These are phyloP conservation scores for Arabidopsis arenosa DNA, from an alignment of 345 rosid species.

Conservation along the genomic window DNA sequence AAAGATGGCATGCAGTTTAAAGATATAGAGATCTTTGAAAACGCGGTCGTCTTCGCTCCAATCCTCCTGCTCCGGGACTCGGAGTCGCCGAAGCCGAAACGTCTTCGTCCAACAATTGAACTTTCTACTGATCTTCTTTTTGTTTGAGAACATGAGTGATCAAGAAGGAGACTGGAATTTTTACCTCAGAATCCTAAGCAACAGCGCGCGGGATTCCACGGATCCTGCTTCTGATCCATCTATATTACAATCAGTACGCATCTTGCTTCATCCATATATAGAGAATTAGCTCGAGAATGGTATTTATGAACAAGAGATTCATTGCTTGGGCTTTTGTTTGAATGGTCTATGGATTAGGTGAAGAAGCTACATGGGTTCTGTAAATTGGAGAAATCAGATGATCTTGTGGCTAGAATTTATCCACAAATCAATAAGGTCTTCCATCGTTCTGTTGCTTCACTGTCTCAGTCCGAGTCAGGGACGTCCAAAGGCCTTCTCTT, in stretches of 20 bases:
- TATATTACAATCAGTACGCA: slow-evolving; percentile 67
- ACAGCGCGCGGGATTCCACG: slow-evolving; percentile 73
- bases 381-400: slow-evolving; percentile 72
- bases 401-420: slow-evolving; percentile 84
- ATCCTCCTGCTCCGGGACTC: slow-evolving; percentile 7
- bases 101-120: slow-evolving; percentile 8
- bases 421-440: slow-evolving; percentile 82
- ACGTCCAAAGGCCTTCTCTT: slow-evolving; percentile 79
- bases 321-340: slow-evolving; percentile 1
- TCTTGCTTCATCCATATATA: background rate
- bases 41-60: slow-evolving; percentile 7
- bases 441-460: slow-evolving; percentile 83
- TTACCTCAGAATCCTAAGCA: slow-evolving; percentile 70
- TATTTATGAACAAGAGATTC: background rate
- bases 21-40: background rate
- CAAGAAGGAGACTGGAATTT: slow-evolving; percentile 74
- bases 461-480: slow-evolving; percentile 63
- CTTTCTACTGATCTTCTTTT: background rate
- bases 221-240: slow-evolving; percentile 92
- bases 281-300: background rate
- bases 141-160: slow-evolving; percentile 48
- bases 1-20: slow-evolving; percentile 17
- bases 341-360: slow-evolving; percentile 52
- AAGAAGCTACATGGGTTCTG: slow-evolving; percentile 77
- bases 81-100: slow-evolving; percentile 8